A percentile compares a stretch with the other conserved stretches of the same genome.
Evolutionary conservation across 2,329 filamentous ascomycete species (phyloP).

Genomic region (Pseudogymnoascus sp.): DNA sequence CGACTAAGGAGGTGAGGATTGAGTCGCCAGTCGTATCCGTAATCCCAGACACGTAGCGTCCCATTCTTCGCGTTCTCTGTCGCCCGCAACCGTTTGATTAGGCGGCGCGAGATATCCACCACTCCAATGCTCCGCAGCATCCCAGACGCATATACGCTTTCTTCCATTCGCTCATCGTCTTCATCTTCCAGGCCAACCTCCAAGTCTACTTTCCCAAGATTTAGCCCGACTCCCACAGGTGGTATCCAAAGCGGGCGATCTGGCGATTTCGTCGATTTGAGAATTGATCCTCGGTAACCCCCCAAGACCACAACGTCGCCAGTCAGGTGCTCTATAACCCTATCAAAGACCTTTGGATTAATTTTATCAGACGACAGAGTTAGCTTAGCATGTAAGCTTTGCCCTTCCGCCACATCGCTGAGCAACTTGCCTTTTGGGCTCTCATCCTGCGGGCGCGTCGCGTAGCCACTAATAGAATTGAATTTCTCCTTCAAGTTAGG

Average conservation of each 20-base stretch:
- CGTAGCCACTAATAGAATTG: slow-evolving; percentile 15
- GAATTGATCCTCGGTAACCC: slow-evolving; percentile 82
- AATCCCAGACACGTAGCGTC: slow-evolving; percentile 73
- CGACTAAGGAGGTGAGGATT: slow-evolving; percentile 69
- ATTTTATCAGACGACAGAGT: slow-evolving; percentile 33
- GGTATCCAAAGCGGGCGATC: slow-evolving; percentile 81
- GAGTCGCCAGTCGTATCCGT: slow-evolving; percentile 90
- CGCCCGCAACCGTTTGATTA: slow-evolving; percentile 69
- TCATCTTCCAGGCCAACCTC: slow-evolving; percentile 75
- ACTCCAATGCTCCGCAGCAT: slow-evolving; percentile 90
- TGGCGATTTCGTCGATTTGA: slow-evolving; percentile 72
- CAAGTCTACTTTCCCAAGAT: slow-evolving; percentile 82
- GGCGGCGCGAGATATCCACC: slow-evolving; percentile 75
- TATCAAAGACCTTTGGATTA: slow-evolving; percentile 30
- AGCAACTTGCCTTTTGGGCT: background rate
- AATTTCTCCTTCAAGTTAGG: slow-evolving; percentile 25
- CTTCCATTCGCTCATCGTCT: slow-evolving; percentile 74
- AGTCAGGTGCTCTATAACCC: slow-evolving; percentile 58
- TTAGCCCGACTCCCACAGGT: slow-evolving; percentile 84
- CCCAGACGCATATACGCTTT: slow-evolving; percentile 74
- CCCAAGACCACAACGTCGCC: slow-evolving; percentile 85
- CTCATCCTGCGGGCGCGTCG: slow-evolving; percentile 10
- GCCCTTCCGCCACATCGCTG: background rate
- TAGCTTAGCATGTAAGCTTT: background rate
- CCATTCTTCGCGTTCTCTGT: slow-evolving; percentile 65